These are phyloP conservation scores for Amphichorda felina DNA, from an alignment of 2,329 filamentous ascomycete genomes.

Conservation along the genomic window DNA sequence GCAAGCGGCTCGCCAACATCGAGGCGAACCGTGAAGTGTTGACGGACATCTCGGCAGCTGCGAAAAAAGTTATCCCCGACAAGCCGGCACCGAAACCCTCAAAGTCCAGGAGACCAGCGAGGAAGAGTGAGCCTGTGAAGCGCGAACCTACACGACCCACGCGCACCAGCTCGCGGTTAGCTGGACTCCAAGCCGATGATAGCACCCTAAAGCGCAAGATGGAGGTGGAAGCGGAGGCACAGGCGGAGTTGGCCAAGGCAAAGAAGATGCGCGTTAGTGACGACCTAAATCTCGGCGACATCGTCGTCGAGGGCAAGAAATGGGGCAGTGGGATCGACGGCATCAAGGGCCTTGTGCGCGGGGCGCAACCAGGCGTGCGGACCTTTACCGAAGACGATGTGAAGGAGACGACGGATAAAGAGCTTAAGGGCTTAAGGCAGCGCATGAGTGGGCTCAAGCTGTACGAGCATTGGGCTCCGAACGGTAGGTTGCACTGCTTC, in stretches of 20 bases:
- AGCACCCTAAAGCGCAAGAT: conserved; percentile 36
- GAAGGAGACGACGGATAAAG: conserved; percentile 65
- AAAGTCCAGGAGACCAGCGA: conserved; percentile 12
- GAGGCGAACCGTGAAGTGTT: conserved; percentile 73
- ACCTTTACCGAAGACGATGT: conserved; percentile 83
- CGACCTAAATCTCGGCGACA: conserved; percentile 60
- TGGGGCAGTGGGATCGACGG: conserved; percentile 60
- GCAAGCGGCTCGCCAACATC: conserved; percentile 74
- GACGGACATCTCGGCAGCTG: conserved; percentile 61
- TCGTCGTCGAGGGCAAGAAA: conserved; percentile 68
- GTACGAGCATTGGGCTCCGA: conserved; percentile 76
- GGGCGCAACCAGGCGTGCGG: conserved; percentile 66
- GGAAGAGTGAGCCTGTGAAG: conserved; percentile 28
- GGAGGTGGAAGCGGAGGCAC: conserved; percentile 33
- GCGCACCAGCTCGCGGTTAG: conserved; percentile 45
- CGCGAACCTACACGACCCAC: conserved; percentile 36
- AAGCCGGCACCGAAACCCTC: conserved; percentile 34
- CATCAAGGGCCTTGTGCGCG: conserved; percentile 44
- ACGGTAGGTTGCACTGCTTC: conserved; percentile 37
- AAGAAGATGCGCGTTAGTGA: conserved; percentile 45
- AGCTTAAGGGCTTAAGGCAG: conserved; percentile 59
- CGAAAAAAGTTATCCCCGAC: conserved; percentile 52
- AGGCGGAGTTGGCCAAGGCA: conserved; percentile 30
- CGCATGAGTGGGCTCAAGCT: conserved; percentile 67
- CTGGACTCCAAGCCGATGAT: conserved; percentile 38